Conservation (phyloP, 805 yeast genomes). For the Soucietia sequanensis region DNA sequence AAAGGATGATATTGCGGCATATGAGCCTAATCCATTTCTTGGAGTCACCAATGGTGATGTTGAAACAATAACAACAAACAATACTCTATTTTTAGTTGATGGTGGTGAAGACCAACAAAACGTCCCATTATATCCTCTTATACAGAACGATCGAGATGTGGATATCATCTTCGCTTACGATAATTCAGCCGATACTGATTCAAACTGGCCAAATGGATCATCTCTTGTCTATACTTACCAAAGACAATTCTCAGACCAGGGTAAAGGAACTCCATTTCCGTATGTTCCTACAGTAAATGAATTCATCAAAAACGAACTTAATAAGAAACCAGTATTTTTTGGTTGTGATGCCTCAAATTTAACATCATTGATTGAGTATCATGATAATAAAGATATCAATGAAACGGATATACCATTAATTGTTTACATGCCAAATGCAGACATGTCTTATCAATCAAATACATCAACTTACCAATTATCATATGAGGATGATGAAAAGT, state of each 20-base stretch:
- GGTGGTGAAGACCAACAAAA: constrained; percentile 46
- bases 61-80: constrained; percentile 18
- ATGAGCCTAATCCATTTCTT: constrained; percentile 41
- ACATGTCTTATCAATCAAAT: constrained; percentile 64
- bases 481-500: constrained; percentile 56
- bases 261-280: constrained; percentile 68
- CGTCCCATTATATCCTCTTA: constrained; percentile 40
- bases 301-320: constrained; percentile 59
- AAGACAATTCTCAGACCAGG: constrained; percentile 40
- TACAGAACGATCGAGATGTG: constrained; percentile 33
- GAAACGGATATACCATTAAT: constrained; percentile 55
- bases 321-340: constrained; percentile 72
- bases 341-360: constrained; percentile 73
- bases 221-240: constrained; percentile 34
- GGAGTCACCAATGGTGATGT: constrained; percentile 15
- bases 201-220: constrained; percentile 45
- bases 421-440: constrained; percentile 71
- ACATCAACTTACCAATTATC: constrained; percentile 69
- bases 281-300: constrained; percentile 70
- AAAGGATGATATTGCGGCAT: constrained; percentile 38
- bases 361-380: constrained; percentile 44
- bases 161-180: constrained; percentile 44
- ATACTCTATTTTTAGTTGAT: constrained; percentile 37
- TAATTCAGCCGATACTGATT: constrained; percentile 38
- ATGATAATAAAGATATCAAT: constrained; percentile 16